Conservation (phyloP, 768 basidiomycete genomes). For the Rubroboletus pulcherrimus region DNA sequence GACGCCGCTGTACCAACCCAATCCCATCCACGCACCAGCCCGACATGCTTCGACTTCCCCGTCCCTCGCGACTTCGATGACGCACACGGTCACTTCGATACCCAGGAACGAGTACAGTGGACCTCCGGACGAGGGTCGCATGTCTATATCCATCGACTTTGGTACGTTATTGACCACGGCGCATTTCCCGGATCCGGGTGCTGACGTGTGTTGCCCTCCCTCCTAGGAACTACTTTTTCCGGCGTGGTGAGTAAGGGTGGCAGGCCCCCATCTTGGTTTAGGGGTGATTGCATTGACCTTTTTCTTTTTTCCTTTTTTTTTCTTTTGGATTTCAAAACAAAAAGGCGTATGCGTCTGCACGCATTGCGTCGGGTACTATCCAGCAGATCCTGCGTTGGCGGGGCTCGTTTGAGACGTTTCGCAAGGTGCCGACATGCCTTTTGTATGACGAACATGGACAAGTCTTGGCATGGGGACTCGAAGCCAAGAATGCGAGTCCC, state of each 20-base stretch:
- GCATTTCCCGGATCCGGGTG: neutral
- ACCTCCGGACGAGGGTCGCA: conserved; percentile 61
- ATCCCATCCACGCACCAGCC: conserved; percentile 22
- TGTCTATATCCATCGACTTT: conserved; percentile 82
- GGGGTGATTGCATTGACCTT: conserved; percentile 1
- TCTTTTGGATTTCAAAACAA: neutral
- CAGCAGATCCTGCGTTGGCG: conserved; percentile 89
- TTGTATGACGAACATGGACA: conserved; percentile 72
- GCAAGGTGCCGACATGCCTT: conserved; percentile 84
- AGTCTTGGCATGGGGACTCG: conserved; percentile 80
- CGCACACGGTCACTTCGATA: neutral
- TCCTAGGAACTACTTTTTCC: conserved; percentile 78
- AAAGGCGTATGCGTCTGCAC: conserved; percentile 82
- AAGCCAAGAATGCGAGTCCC: conserved; percentile 77
- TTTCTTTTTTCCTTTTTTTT: too few species aligned
- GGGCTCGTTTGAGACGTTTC: conserved; percentile 79
- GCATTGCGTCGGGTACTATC: conserved; percentile 72
- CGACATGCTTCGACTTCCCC: conserved; percentile 24
- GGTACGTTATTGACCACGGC: conserved; percentile 39
- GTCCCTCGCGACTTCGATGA: conserved; percentile 7
- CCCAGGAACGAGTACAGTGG: conserved; percentile 22
- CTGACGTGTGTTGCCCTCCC: neutral
- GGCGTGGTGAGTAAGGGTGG: conserved; percentile 60
- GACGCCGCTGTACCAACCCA: conserved; percentile 28
- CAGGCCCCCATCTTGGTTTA: neutral